Base-by-base conservation (phyloP, 1,139 yeast species). In the Blastobotrys malaysiensis region DNA sequence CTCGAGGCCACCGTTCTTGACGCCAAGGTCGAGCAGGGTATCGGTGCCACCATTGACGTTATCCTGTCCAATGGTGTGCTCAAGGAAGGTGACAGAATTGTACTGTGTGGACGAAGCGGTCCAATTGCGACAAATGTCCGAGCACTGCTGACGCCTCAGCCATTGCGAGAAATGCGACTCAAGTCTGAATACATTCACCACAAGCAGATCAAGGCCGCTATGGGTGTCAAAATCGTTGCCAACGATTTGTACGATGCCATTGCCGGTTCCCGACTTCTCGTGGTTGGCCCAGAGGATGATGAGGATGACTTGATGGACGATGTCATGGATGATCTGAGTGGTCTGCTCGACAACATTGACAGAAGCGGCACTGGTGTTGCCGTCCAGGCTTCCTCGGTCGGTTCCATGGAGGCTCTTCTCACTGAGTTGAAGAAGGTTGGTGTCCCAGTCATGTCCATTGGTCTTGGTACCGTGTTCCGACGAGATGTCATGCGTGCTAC, bases 141-240 rank as follows among this genome's bases (percentile, higher is more conserved):
- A 69, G 99, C 99, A 0, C 77, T 95, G 63, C 79, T 95, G 67
- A 95, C 99, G 1, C 99, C 99, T 26, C 99, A 96, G 61, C 99
- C 99, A 20, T 77, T 96, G 55, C 84, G 97, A 69, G 99, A 95
- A 73, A 77, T 95, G 73, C 91, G 99, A 75, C 79, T 95, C 72
- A 93, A 93, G 73, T 87, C 96, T 21, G 96, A 88, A 63, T 93
- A 93, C 71, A 82, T 91, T 49, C 99, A 95, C 69, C 93, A 89
- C 75, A 93, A 93, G 72, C 96, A 91, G 74, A 98, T 93, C 59
- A 93, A 91, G 77, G 99, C 99, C 43, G 99, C 99, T 43, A 80
- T 93, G 64, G 99, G 99, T 80, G 98, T 95, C 57, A 93, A 95
- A 79, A 88, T 93, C 70, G 95, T 98, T 55, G 99, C 99, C 45